These are phyloP conservation scores for Hanseniaspora meyeri DNA, from an alignment of 805 yeast species.

Conservation along the genomic window DNA sequence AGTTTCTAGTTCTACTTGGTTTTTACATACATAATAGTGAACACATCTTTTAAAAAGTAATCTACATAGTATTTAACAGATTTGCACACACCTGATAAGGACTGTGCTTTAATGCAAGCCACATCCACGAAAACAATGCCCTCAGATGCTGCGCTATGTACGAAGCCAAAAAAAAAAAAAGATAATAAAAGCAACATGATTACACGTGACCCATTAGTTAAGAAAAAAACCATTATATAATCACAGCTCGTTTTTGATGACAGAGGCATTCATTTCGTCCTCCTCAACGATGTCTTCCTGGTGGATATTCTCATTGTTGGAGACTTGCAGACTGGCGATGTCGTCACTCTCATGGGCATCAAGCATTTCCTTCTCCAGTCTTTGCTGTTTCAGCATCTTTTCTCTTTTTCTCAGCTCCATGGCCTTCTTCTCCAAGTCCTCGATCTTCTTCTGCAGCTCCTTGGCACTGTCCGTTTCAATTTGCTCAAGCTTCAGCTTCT, in stretches of 20 bases:
- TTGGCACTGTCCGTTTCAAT: conserved; percentile 66
- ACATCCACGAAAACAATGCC: too few species aligned
- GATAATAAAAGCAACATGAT: too few species aligned
- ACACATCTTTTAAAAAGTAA: too few species aligned
- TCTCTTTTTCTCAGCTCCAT: conserved; percentile 60
- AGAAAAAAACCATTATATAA: too few species aligned
- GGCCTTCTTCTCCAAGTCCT: conserved; percentile 62
- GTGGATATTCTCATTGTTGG: not conserved
- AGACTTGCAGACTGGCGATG: not conserved
- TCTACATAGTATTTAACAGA: too few species aligned
- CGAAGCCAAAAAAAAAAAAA: too few species aligned
- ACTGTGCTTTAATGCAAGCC: too few species aligned
- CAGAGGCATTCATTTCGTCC: not conserved
- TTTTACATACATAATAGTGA: too few species aligned
- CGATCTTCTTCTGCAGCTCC: conserved; percentile 63
- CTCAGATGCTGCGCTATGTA: too few species aligned
- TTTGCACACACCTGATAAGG: too few species aligned
- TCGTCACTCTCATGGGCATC: not conserved
- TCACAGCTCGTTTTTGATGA: conserved; percentile 1
- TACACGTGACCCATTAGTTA: too few species aligned
- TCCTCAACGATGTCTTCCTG: not conserved
- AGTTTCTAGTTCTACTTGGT: too few species aligned
- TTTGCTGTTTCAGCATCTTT: conserved; percentile 31
- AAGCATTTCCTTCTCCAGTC: not conserved
- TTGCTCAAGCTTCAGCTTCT: conserved; percentile 68